Base-by-base conservation (phyloP, 2,329 filamentous ascomycete genomes). In the Cordyceps cateniannulata region DNA sequence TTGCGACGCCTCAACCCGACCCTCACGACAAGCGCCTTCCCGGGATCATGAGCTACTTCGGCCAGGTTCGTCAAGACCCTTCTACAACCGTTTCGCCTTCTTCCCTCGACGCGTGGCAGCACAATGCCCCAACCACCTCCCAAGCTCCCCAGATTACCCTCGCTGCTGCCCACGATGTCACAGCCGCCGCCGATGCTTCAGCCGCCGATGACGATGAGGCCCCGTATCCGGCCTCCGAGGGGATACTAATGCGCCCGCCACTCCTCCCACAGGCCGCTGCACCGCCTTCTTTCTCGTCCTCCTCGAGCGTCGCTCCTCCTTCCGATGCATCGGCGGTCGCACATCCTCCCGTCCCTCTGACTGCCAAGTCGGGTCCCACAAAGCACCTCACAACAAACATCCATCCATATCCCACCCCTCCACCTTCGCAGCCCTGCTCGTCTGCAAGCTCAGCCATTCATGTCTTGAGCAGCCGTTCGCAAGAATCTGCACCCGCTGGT, bases 31-130 rank as follows among this genome's bases (percentile, higher is more conserved):
- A 96, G 79, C 89, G 95, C 77, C 82, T 96, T 73, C 95, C 95
- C 68, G 91, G 92, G 74, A 96, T 98, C 80, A 89, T 95, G 84
- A 96, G 89, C 82, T 97, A 95, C 83, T 96, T 98, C 84, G 89
- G 89, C 81, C 95, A 99, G 93, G 95, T 99, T 96, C 88, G 95
- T 97, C 84, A 85, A 82, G 85, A 84, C 81, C 85, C 87, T 86
- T 83, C 84, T 54, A 73, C 76, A 76, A 79, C 67, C 72, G 73
- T 65, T 61, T 55, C 64, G 63, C 65, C 63, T 65, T 67, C 63
- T 64, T 73, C 75, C 74, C 69, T 51, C 47, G 56, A 51, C 25
- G 20, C 35, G 35, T 35, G 65, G 69, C 72, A 72, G 69, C 74
- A 74, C 68, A 74, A 24, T 47, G 35, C 42, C 40, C 50, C 40